A percentile compares a stretch with the other conserved stretches of the same genome.
phyloP scores from a whole-genome alignment of 164 flowering plant genomes.

The Stephania cephalantha region DNA sequence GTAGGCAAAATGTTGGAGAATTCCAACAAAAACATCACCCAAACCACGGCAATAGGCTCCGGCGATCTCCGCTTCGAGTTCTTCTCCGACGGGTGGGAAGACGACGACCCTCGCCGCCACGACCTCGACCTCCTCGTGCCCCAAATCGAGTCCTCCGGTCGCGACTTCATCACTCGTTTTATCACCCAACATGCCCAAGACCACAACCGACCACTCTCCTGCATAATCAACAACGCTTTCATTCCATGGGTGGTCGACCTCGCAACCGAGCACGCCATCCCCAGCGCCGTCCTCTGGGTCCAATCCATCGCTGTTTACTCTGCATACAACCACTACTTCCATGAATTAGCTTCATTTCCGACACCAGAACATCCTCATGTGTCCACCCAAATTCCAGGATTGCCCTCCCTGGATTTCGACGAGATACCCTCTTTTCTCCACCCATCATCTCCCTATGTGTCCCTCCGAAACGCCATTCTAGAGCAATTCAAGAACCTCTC shows the following conservation, averaged over 20 bases:
- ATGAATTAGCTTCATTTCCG: slow-evolving; percentile 43
- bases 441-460: slow-evolving; percentile 32
- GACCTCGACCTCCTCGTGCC: slow-evolving; percentile 33
- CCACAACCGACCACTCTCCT: slow-evolving; percentile 48
- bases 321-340: slow-evolving; percentile 45
- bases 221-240: slow-evolving; percentile 66
- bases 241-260: slow-evolving; percentile 77
- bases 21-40: slow-evolving; percentile 23
- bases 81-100: slow-evolving; percentile 49
- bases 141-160: slow-evolving; percentile 42
- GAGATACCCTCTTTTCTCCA: slow-evolving; percentile 68
- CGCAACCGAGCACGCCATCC: slow-evolving; percentile 42
- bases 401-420: slow-evolving; percentile 47
- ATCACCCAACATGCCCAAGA: slow-evolving; percentile 23
- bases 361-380: slow-evolving; percentile 26
- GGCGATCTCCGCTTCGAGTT: slow-evolving; percentile 50
- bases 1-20: slow-evolving; percentile 33
- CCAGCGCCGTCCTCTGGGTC: slow-evolving; percentile 64
- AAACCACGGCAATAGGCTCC: slow-evolving; percentile 21
- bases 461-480: slow-evolving; percentile 31
- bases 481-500: slow-evolving; percentile 50
- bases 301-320: slow-evolving; percentile 68
- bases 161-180: slow-evolving; percentile 27
- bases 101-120: slow-evolving; percentile 24
- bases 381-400: slow-evolving; percentile 45